Evolutionary conservation across 1,139 yeast genomes (phyloP).

Genomic region (Taphrina betulina): DNA sequence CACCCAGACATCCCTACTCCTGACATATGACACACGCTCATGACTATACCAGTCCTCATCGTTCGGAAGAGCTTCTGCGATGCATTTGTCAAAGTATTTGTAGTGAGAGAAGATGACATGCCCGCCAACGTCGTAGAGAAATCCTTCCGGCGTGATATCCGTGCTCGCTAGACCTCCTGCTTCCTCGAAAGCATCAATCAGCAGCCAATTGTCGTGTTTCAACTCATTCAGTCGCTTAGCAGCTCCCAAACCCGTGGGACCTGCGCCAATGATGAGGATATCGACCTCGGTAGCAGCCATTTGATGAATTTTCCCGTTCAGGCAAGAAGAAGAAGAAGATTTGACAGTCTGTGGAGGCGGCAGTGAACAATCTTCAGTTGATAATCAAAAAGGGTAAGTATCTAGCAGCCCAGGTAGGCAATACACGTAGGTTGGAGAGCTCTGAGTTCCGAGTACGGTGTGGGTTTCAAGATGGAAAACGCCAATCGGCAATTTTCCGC

Average conservation of each 20-base stretch:
- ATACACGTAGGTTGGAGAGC: too few relatives aligned
- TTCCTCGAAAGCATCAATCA: conserved; percentile 32
- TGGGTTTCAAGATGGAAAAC: too few relatives aligned
- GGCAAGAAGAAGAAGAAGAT: too few relatives aligned
- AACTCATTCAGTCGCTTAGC: conserved; percentile 36
- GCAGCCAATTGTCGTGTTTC: conserved; percentile 29
- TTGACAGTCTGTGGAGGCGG: too few relatives aligned
- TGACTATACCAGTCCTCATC: conserved; percentile 36
- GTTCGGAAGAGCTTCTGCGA: conserved; percentile 35
- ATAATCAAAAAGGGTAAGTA: too few relatives aligned
- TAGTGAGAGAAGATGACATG: conserved; percentile 36
- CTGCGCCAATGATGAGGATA: conserved; percentile 36
- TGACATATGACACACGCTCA: conserved; percentile 36
- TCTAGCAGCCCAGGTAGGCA: too few relatives aligned
- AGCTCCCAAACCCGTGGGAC: conserved; percentile 37
- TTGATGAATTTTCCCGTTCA: too few relatives aligned
- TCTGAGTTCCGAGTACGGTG: too few relatives aligned
- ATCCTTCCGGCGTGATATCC: conserved; percentile 35
- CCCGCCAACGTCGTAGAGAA: conserved; percentile 36
- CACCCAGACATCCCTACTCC: conserved; percentile 35
- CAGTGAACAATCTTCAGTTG: too few relatives aligned
- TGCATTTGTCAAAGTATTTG: conserved; percentile 34
- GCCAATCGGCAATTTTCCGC: too few relatives aligned
- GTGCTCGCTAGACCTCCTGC: conserved; percentile 37
- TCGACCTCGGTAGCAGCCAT: conserved; percentile 17